These are phyloP conservation scores for Dactylellina parvicollis DNA, from an alignment of 2,329 filamentous ascomycete genomes.

Conservation along the genomic window DNA sequence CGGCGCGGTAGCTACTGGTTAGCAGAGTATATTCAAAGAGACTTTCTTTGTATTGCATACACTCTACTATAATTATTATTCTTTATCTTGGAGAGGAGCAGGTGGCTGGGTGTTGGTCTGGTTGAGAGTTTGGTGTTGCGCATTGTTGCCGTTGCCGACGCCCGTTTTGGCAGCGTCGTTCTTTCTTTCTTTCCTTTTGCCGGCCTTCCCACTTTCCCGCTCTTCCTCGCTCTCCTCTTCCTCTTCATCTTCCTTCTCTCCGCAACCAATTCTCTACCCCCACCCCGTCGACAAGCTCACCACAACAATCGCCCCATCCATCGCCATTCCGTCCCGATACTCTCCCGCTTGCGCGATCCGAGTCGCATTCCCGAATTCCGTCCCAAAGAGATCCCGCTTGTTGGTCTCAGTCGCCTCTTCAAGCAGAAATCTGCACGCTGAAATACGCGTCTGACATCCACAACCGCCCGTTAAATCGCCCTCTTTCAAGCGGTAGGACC, in stretches of 20 bases:
- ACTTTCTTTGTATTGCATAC: not conserved
- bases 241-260: conserved; percentile 26
- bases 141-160: conserved; percentile 50
- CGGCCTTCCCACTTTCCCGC: conserved; percentile 50
- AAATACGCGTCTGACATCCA: conserved; percentile 47
- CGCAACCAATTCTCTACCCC: conserved; percentile 19
- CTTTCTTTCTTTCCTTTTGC: conserved; percentile 32
- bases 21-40: not conserved
- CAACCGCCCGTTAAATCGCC: conserved; percentile 30
- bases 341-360: conserved; percentile 49
- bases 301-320: conserved; percentile 30
- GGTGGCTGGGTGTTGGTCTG: conserved; percentile 1
- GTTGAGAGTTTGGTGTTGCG: conserved; percentile 36
- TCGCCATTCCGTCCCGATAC: conserved; percentile 9
- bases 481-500: not conserved
- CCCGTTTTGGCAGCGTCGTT: conserved; percentile 34
- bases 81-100: not conserved
- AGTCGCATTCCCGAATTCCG: conserved; percentile 33
- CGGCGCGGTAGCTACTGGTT: not conserved
- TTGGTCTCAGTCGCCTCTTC: conserved; percentile 21
- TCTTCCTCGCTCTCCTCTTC: conserved; percentile 18
- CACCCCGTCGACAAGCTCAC: conserved; percentile 13
- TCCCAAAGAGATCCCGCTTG: conserved; percentile 7
- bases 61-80: not conserved
- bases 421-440: conserved; percentile 43